A percentile compares a stretch with the other conserved stretches of the same genome.
These are phyloP conservation scores for Lasiodiplodia sp. DNA, from an alignment of 2,329 filamentous ascomycete species.

Conservation along the genomic window DNA sequence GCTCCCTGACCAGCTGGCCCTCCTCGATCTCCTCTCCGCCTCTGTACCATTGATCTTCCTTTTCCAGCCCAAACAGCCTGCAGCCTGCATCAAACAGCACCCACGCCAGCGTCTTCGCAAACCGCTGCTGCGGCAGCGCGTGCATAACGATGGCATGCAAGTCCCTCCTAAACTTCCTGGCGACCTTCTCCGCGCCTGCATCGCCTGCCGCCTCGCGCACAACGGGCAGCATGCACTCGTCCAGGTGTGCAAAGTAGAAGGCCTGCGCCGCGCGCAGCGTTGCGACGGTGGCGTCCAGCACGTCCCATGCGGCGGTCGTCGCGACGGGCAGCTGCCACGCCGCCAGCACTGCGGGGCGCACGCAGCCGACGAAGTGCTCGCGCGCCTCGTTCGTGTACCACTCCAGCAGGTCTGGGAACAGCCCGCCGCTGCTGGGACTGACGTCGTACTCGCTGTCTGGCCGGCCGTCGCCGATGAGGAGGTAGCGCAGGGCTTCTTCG, in stretches of 20 bases:
- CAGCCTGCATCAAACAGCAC: constrained; percentile 64
- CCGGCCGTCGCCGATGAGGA: constrained; percentile 44
- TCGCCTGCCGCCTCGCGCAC: constrained; percentile 45
- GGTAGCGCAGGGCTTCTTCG: constrained; percentile 45
- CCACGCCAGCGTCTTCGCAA: constrained; percentile 62
- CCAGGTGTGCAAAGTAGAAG: constrained; percentile 47
- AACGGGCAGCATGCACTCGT: constrained; percentile 44
- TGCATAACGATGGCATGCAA: constrained; percentile 71
- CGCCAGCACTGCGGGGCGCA: constrained; percentile 39
- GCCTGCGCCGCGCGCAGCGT: constrained; percentile 47
- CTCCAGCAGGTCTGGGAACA: constrained; percentile 44
- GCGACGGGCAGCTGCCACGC: constrained; percentile 42
- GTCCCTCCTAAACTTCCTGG: constrained; percentile 64
- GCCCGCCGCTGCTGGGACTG: background rate
- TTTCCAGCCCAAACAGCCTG: constrained; percentile 51
- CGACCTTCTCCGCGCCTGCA: constrained; percentile 50
- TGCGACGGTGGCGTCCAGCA: constrained; percentile 47
- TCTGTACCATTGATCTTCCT: background rate
- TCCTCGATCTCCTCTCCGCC: constrained; percentile 25
- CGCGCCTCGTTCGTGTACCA: constrained; percentile 56
- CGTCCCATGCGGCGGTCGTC: constrained; percentile 37
- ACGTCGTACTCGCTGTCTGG: constrained; percentile 32
- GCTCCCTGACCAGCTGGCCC: constrained; percentile 10
- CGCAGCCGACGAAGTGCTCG: constrained; percentile 49
- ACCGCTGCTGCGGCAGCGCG: constrained; percentile 60